Base-by-base conservation (phyloP, 106 monocot species). In the Chionographis japonica region DNA sequence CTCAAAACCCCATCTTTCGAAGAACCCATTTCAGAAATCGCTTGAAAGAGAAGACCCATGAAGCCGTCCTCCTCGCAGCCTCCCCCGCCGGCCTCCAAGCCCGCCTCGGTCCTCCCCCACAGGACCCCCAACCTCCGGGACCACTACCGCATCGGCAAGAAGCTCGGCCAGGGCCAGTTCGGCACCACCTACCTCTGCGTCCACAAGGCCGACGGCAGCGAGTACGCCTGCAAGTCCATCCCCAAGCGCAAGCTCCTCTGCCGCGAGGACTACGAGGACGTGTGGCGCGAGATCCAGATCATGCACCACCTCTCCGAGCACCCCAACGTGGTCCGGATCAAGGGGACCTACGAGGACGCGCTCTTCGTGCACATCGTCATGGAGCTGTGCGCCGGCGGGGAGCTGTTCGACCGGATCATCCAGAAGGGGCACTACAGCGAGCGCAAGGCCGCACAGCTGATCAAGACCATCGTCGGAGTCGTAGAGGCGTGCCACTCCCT, bases 301-400 rank as follows among this genome's bases (percentile, higher is more conserved):
- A 76, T 76, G 76, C 76, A 76, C 41, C 76, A 76, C 52, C 69
- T 76, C 17, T 76, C 76, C 13, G 76, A 76, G 69, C 76, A 76
- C 49, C 56, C 76, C 55, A 66, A 74, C 35, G 74, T 74, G 12
- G 74, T 74, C 10, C 42, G 74, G 56, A 74, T 74, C 50, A 63
- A 63, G 60, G 76, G 69, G 4, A 76, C 76, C 9, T 76, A 76
- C 35, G 76, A 76, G 61, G 76, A 76, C 27, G 13, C 68, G 12
- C 55, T 69, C 16, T 76, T 76, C 54, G 76, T 76, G 40, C 74
- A 74, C 46, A 19, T 74, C 49, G 74, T 74, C 41, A 74, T 74
- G 74, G 74, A 74, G 59, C 57, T 74, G 35, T 63, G 64, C 42
- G 66, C 56, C 42, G 74, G 74, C 41, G 74, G 74, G 5, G 74